Conservation (phyloP, 2,329 filamentous ascomycete species). For the Emmonsia crescens region DNA sequence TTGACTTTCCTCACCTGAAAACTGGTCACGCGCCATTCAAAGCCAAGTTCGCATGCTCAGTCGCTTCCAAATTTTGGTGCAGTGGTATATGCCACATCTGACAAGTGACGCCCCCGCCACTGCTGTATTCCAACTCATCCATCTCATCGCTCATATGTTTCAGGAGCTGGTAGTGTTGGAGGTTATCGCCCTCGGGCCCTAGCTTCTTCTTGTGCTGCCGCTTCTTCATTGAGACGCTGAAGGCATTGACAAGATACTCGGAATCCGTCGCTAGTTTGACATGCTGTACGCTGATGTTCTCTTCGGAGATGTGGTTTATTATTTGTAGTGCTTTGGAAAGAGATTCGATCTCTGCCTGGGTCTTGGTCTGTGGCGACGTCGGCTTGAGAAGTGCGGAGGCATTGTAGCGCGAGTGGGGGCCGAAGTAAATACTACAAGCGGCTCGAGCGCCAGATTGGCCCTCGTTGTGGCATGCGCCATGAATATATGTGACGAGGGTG, state of each 20-base stretch:
- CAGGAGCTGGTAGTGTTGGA: not conserved
- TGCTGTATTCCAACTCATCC: not conserved
- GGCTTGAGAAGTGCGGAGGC: not conserved
- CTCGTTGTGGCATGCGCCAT: constrained; percentile 3
- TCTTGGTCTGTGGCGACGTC: not conserved
- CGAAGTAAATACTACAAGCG: not conserved
- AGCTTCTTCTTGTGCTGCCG: not conserved
- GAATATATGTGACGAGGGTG: not conserved
- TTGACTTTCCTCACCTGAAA: not conserved
- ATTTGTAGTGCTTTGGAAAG: not conserved
- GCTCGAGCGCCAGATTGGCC: not conserved
- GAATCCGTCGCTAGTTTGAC: constrained; percentile 1
- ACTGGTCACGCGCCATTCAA: not conserved
- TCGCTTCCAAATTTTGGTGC: not conserved
- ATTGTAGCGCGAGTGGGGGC: not conserved
- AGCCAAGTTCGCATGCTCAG: not conserved
- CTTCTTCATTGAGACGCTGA: not conserved
- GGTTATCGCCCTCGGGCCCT: not conserved
- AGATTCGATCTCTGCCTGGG: not conserved
- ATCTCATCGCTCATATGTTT: not conserved
- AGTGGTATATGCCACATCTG: constrained; percentile 4
- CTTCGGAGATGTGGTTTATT: not conserved
- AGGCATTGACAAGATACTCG: not conserved
- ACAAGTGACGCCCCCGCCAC: not conserved
- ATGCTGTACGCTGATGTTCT: not conserved